Evolutionary conservation across 2,329 filamentous ascomycete species (phyloP), one percentile per base, ranked within the genome.

Genomic region (Xylaria sp.): DNA sequence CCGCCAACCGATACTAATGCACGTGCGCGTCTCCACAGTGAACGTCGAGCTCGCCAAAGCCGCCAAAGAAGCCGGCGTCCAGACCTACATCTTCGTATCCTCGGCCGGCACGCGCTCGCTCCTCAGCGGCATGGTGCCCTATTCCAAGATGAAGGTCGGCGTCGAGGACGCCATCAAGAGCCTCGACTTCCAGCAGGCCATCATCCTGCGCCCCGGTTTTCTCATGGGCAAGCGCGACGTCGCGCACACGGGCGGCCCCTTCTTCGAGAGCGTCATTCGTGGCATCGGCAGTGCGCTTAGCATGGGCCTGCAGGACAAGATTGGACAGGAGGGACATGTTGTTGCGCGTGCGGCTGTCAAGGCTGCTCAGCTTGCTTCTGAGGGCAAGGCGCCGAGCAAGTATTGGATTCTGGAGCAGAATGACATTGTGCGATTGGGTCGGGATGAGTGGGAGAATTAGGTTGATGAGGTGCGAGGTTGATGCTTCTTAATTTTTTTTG

Each of bases 111-210:
- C 76, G 1, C 74, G 78, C 18, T 70, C 76, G 11, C 30, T 80
- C 46, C 35, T 76, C 37, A 54, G 66, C 49, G 52, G 75, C 74
- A 54, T 79, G 77, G n/a, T 83, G 71, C 76, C 79, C 69, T 75
- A 81, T 75, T 63, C 84, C 76, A 65, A 78, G 73, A 94, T 97
- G 90, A 97, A 97, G 79, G 86, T 84, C 23, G 90, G 94, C 67
- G 84, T 96, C 47, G 93, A 97, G 73, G 88, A 95, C 39, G 79
- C 85, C 13, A 82, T 96, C 61, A 83, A 84, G 71, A 83, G 76
- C 48, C 75, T 93, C 3, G 87, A 78, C 3, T 96, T 96, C 70
- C 89, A 92, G 54, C 85, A 89, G 65, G 87, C 86, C 3, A 82
- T 96, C 58, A 87, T 97, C 57, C 53, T 88, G 19, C 74, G 86